Base-by-base conservation (phyloP, 345 rosid genomes). In the Lepidium aucheri region DNA sequence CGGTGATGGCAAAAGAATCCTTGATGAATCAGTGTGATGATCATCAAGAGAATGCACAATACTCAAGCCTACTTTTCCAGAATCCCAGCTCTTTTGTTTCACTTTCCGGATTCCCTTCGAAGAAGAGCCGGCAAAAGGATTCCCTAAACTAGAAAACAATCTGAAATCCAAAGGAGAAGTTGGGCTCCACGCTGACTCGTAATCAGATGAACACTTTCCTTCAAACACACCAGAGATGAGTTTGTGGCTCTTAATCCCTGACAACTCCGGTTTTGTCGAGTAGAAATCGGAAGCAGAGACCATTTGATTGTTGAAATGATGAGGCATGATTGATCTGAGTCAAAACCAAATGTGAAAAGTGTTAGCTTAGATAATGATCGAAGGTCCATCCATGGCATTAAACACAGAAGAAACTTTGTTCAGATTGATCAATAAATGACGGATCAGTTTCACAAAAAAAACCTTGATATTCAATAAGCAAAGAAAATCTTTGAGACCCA, bases 101-200 rank as follows among this genome's bases (percentile, higher is more conserved):
- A 73, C 76, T 42, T 40, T 64, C 7, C 36, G 61, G 20, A 60
- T 39, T 2, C 67, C 38, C 35, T 15, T 60, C 0, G 70, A 30
- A 20, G 88, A 78, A 38, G 84, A 77, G 16, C 71, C 70, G 47
- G 46, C 68, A 70, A 69, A 65, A 4, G 91, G 76, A 17, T 75
- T 80, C 41, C 84, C 81, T 9, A 83, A 47, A 72, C 63, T 78
- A 4, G 89, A 79, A 55, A 90, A 81, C 68, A 82, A 70, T 74
- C 80, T 83, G 59, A 81, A 76, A 74, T 91, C 99, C 20, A 95
- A 74, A 68, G 96, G 97, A 52, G 99, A 91, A 18, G 89, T 91
- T 43, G 99, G 98, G 76, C 99, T 95, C 69, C 86, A 76, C 10
- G 80, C 78, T 11, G 91, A 76, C 53, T 91, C 99, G 49, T 73